phyloP scores from a whole-genome alignment of 495 filamentous ascomycete species.

The Penicillium roqueforti region DNA sequence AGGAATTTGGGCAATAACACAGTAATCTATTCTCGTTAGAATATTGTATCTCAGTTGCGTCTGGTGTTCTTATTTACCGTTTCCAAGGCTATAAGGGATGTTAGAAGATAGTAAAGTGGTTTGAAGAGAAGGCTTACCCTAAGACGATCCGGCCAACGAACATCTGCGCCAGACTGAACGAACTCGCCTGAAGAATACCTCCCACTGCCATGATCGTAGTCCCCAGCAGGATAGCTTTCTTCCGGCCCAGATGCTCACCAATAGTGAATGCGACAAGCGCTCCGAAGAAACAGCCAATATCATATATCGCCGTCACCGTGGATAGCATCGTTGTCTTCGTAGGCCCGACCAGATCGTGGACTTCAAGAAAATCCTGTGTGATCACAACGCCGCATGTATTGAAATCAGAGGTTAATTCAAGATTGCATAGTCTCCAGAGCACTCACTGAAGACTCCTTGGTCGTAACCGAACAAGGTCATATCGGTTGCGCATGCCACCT shows the following conservation, averaged over 20 bases:
- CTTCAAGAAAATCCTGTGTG: constrained; percentile 52
- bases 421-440: not conserved
- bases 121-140: constrained; percentile 19
- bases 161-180: constrained; percentile 57
- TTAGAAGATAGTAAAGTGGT: not conserved
- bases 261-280: constrained; percentile 48
- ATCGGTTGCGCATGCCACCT: constrained; percentile 52
- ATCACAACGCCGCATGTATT: constrained; percentile 50
- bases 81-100: constrained; percentile 46
- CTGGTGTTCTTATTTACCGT: constrained; percentile 35
- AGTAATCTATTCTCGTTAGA: too few relatives aligned
- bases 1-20: too few relatives aligned
- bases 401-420: not conserved
- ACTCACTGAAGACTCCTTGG: constrained; percentile 50
- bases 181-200: constrained; percentile 53
- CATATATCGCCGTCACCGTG: constrained; percentile 60
- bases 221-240: constrained; percentile 53
- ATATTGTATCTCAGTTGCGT: not conserved
- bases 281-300: constrained; percentile 59
- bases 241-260: constrained; percentile 55
- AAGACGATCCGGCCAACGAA: constrained; percentile 57
- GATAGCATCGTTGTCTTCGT: constrained; percentile 48
- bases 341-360: constrained; percentile 45
- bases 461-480: constrained; percentile 61
- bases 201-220: constrained; percentile 58